Evolutionary conservation across 208 protist species (phyloP).

Genomic region (Leishmania major): DNA sequence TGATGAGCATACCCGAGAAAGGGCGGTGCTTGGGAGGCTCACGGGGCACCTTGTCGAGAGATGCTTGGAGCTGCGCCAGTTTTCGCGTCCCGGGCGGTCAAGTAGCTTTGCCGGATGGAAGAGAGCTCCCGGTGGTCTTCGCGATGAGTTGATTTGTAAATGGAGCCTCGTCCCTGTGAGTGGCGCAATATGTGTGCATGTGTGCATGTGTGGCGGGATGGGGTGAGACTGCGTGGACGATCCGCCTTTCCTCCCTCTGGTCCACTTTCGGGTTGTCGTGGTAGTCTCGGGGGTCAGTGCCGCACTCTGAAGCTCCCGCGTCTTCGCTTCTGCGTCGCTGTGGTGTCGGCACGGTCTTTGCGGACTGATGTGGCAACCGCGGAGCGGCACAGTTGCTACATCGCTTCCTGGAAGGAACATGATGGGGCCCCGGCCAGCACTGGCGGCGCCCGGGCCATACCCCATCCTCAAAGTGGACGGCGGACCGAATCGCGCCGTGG

Average conservation of each 20-base stretch:
- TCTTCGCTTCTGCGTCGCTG: background rate
- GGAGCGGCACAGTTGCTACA: background rate
- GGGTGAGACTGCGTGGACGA: background rate
- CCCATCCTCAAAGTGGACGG: background rate
- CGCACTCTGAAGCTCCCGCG: background rate
- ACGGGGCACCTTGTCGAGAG: background rate
- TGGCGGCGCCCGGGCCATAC: background rate
- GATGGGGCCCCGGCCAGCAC: background rate
- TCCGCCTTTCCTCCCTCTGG: background rate
- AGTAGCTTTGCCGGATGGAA: background rate
- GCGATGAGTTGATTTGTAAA: background rate
- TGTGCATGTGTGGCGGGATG: background rate
- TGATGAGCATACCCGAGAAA: background rate
- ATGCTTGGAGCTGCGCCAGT: too few relatives aligned
- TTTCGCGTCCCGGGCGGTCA: background rate
- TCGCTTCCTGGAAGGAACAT: background rate
- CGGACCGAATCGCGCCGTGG: background rate
- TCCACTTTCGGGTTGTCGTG: background rate
- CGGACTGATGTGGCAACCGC: background rate
- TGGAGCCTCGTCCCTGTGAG: background rate
- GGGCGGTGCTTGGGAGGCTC: background rate
- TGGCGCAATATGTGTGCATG: background rate
- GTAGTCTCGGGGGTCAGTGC: too few relatives aligned
- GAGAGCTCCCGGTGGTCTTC: background rate
- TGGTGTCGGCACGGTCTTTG: background rate